Conservation (phyloP, 495 filamentous ascomycete genomes). For the Penicillium desertorum region DNA sequence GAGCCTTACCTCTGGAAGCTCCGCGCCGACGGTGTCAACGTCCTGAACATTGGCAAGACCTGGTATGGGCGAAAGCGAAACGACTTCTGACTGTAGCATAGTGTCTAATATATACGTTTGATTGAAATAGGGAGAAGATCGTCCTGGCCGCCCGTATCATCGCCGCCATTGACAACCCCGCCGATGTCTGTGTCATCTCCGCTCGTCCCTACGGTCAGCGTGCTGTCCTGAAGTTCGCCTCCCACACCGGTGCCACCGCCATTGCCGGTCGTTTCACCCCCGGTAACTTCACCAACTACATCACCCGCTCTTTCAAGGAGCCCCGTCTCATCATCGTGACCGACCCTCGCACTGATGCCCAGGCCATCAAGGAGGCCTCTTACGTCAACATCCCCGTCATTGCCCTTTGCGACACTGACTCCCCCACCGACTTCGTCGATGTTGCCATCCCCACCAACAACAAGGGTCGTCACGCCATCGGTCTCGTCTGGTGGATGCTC, state of each 20-base stretch:
- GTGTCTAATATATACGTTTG: slow-evolving; percentile 30
- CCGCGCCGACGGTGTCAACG: slow-evolving; percentile 93
- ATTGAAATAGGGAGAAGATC: slow-evolving; percentile 87
- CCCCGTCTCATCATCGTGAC: slow-evolving; percentile 99
- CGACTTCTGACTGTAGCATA: slow-evolving; percentile 6
- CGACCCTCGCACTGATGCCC: slow-evolving; percentile 97
- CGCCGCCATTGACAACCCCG: slow-evolving; percentile 97
- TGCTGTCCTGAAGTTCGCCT: slow-evolving; percentile 97
- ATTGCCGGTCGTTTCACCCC: slow-evolving; percentile 99
- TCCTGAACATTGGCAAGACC: slow-evolving; percentile 99
- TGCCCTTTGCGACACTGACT: slow-evolving; percentile 98
- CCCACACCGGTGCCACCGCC: slow-evolving; percentile 94
- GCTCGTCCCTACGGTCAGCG: slow-evolving; percentile 99
- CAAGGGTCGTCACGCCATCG: slow-evolving; percentile 99
- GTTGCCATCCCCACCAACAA: slow-evolving; percentile 99
- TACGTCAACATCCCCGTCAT: slow-evolving; percentile 99
- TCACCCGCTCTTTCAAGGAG: slow-evolving; percentile 99
- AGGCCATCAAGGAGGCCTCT: slow-evolving; percentile 99
- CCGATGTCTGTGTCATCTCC: slow-evolving; percentile 97
- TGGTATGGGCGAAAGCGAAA: slow-evolving; percentile 62
- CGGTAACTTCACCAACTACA: slow-evolving; percentile 99
- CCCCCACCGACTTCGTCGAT: slow-evolving; percentile 98
- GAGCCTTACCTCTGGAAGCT: slow-evolving; percentile 99
- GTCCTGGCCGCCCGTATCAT: slow-evolving; percentile 97
- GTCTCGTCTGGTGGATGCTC: slow-evolving; percentile 98